Conservation (phyloP, 2,329 filamentous ascomycete genomes). For the Metarhizium robertsii region DNA sequence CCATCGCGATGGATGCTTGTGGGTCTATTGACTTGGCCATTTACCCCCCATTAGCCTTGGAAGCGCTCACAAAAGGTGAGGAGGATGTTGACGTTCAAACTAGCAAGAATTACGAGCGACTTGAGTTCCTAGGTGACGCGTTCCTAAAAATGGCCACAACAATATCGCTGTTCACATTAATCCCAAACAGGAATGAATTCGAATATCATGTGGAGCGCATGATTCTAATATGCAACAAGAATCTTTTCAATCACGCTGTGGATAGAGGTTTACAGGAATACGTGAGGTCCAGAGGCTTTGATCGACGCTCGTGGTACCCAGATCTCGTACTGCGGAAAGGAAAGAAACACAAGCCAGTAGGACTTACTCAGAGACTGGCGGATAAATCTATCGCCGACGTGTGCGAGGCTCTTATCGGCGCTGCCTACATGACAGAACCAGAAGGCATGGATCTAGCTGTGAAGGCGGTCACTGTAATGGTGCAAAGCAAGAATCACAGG, state of each 20-base stretch:
- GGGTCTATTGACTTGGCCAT: slow-evolving; percentile 54
- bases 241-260: slow-evolving; percentile 70
- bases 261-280: slow-evolving; percentile 60
- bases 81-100: slow-evolving; percentile 65
- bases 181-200: slow-evolving; percentile 72
- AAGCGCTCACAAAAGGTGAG: slow-evolving; percentile 77
- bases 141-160: slow-evolving; percentile 96
- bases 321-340: slow-evolving; percentile 65
- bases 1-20: slow-evolving; percentile 73
- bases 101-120: slow-evolving; percentile 84
- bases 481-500: slow-evolving; percentile 58
- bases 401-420: slow-evolving; percentile 88
- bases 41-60: slow-evolving; percentile 61
- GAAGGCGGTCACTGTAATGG: slow-evolving; percentile 57
- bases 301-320: slow-evolving; percentile 81
- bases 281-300: slow-evolving; percentile 76
- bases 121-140: slow-evolving; percentile 88
- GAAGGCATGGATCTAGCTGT: slow-evolving; percentile 47
- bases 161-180: slow-evolving; percentile 70
- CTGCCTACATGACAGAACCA: slow-evolving; percentile 51
- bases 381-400: slow-evolving; percentile 94
- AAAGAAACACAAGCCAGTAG: slow-evolving; percentile 41
- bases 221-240: slow-evolving; percentile 84
- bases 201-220: slow-evolving; percentile 87
- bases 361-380: slow-evolving; percentile 54